Conservation (phyloP, 2,329 filamentous ascomycete species). For the Zalaria sp. region DNA sequence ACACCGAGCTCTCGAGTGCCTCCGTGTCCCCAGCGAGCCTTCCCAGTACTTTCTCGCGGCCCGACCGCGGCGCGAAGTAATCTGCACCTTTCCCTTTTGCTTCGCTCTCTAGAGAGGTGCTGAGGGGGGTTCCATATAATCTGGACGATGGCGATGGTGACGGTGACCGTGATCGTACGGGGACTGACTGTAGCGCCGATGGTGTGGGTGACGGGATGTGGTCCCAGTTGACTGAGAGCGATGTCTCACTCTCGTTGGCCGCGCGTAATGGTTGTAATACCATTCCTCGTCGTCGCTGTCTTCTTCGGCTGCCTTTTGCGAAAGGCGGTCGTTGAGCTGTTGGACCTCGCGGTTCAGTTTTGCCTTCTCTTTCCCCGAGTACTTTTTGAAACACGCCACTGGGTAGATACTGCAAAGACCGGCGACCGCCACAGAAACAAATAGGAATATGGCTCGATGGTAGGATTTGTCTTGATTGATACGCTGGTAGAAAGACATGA, state of each 20-base stretch:
- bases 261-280: conserved; percentile 13
- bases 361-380: conserved; percentile 16
- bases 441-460: conserved; percentile 17
- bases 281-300: conserved; percentile 10
- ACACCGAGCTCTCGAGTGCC: no score
- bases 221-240: conserved; percentile 4
- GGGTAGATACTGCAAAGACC: conserved; percentile 21
- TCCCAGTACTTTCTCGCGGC: no score
- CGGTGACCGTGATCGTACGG: conserved; percentile 1
- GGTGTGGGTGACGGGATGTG: conserved; percentile 1
- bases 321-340: conserved; percentile 11
- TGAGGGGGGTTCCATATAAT: no score
- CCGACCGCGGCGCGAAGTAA: no score
- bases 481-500: conserved; percentile 12
- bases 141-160: conserved; percentile 6
- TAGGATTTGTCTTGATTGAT: conserved; percentile 17
- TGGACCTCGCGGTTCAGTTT: conserved; percentile 11
- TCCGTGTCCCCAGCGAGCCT: no score
- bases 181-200: background rate
- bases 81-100: no score
- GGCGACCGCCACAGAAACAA: conserved; percentile 14
- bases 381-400: conserved; percentile 20
- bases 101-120: no score
- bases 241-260: conserved; percentile 8
- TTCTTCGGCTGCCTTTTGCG: conserved; percentile 10